Evolutionary conservation across 2,329 filamentous ascomycete genomes (phyloP), one percentile per base, ranked within the genome.

Genomic region (Trichoderma atroviride): DNA sequence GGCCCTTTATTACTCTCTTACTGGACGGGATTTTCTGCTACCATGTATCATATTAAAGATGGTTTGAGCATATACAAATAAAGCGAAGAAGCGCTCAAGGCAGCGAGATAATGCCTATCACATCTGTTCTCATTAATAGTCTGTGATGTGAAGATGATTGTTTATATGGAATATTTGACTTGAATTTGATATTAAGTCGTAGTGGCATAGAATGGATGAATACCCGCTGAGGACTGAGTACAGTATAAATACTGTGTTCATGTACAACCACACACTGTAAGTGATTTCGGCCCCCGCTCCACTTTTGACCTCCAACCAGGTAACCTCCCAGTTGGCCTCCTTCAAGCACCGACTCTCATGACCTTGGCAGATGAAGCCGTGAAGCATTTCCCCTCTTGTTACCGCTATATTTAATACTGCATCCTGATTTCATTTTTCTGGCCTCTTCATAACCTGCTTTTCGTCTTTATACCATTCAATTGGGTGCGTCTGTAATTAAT

Each of bases 41-140:
- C 76, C 52, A 74, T 78, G 77, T 78, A 78, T 59, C 53, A 65
- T 69, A 69, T 35, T 35, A 61, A 63, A 59, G 63, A 67, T 59
- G 53, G 24, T 29, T 19, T 16, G 55, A 57, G 37, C 55, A 67
- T 52, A 66, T 59, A 29, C 40, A 67, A 50, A 66, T 59, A 59
- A 65, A 65, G 50, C 29, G 43, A 56, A 33, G 57, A 65, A 56
- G 22, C 61, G 55, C 43, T 16, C 40, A 24, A 43, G 62, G 61
- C 53, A 60, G 71, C 47, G 60, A 74, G 43, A 62, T 55, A 31
- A 53, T 57, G 70, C 40, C 60, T 50, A 27, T 65, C 19, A 43
- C n/a, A 10, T n/a, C 40, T 43, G 40, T 43, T n/a, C 3, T 9
- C 4, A n/a, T 43, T 43, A 1, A 10, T n/a, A n/a, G 19, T n/a